Conservation (phyloP, 208 protist species). For the Trypanosoma theileri region DNA sequence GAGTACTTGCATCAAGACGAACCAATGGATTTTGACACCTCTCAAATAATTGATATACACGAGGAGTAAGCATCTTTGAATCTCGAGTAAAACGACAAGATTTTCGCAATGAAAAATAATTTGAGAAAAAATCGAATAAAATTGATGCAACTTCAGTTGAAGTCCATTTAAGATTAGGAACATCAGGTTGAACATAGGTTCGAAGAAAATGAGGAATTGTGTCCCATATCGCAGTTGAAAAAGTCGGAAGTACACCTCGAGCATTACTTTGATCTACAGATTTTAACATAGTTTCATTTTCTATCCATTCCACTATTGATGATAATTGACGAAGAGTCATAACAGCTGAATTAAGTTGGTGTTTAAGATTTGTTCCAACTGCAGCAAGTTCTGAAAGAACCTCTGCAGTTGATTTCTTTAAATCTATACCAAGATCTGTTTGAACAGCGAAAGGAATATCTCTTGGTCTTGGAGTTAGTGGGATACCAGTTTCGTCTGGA, state of each 20-base stretch:
- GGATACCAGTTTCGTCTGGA: not conserved
- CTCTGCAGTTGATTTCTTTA: conserved; percentile 57
- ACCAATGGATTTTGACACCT: conserved; percentile 33
- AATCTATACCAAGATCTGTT: conserved; percentile 72
- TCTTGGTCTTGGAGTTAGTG: conserved; percentile 64
- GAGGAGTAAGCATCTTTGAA: conserved; percentile 65
- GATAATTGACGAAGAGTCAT: conserved; percentile 55
- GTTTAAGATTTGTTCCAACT: conserved; percentile 73
- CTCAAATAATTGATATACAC: conserved; percentile 59
- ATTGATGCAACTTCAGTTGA: conserved; percentile 39
- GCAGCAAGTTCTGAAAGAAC: conserved; percentile 63
- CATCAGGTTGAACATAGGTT: conserved; percentile 46
- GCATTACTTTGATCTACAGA: conserved; percentile 36
- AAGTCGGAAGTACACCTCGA: conserved; percentile 50
- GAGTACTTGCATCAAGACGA: conserved; percentile 21
- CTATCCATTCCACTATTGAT: conserved; percentile 53
- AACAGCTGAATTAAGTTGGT: conserved; percentile 72
- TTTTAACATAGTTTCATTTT: conserved; percentile 44
- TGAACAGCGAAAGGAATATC: conserved; percentile 70
- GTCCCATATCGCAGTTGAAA: conserved; percentile 41
- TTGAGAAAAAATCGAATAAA: conserved; percentile 50
- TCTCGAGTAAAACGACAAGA: conserved; percentile 49
- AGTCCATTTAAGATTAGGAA: conserved; percentile 68
- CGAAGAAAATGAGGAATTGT: conserved; percentile 75
- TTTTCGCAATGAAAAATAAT: conserved; percentile 34